Conservation (phyloP, 768 basidiomycete species). For the Lentinus tigrinus region DNA sequence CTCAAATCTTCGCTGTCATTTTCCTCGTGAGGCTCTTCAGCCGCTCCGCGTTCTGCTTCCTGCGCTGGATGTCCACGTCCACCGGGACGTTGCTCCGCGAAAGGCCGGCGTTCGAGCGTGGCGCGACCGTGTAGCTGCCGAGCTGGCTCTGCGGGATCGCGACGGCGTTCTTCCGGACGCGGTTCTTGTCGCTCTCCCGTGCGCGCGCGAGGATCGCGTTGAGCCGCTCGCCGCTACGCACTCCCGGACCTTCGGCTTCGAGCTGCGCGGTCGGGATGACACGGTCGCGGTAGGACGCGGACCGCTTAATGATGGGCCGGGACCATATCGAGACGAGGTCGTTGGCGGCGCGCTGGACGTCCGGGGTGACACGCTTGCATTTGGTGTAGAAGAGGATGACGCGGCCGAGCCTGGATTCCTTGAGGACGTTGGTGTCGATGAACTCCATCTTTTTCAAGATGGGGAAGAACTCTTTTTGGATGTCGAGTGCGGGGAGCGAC, state of each 20-base stretch:
- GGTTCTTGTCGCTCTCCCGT: slow-evolving; percentile 64
- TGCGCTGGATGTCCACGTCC: slow-evolving; percentile 70
- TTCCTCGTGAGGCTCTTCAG: slow-evolving; percentile 60
- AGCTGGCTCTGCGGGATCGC: slow-evolving; percentile 77
- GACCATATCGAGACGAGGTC: slow-evolving; percentile 87
- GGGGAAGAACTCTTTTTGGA: slow-evolving; percentile 89
- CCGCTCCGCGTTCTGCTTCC: slow-evolving; percentile 74
- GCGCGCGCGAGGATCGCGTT: slow-evolving; percentile 69
- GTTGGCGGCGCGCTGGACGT: slow-evolving; percentile 78
- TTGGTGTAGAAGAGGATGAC: slow-evolving; percentile 95
- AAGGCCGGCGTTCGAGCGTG: slow-evolving; percentile 53
- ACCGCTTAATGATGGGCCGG: slow-evolving; percentile 88
- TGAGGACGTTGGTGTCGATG: slow-evolving; percentile 87
- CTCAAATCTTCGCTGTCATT: slow-evolving; percentile 30
- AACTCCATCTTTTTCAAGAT: slow-evolving; percentile 86
- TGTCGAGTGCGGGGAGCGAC: slow-evolving; percentile 92
- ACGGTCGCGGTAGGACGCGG: slow-evolving; percentile 76
- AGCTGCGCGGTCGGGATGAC: slow-evolving; percentile 59
- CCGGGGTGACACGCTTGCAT: slow-evolving; percentile 82
- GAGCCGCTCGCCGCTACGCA: slow-evolving; percentile 50
- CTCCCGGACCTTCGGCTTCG: slow-evolving; percentile 35
- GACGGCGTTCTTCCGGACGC: slow-evolving; percentile 77
- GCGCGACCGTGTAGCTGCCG: slow-evolving; percentile 80
- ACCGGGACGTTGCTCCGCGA: slow-evolving; percentile 56
- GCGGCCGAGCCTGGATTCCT: slow-evolving; percentile 86